Percentiles rank a stretch among this genome's conserved stretches.
These are phyloP conservation scores for Neurospora tetrasperma DNA, from an alignment of 495 filamentous ascomycete species.

Conservation along the genomic window DNA sequence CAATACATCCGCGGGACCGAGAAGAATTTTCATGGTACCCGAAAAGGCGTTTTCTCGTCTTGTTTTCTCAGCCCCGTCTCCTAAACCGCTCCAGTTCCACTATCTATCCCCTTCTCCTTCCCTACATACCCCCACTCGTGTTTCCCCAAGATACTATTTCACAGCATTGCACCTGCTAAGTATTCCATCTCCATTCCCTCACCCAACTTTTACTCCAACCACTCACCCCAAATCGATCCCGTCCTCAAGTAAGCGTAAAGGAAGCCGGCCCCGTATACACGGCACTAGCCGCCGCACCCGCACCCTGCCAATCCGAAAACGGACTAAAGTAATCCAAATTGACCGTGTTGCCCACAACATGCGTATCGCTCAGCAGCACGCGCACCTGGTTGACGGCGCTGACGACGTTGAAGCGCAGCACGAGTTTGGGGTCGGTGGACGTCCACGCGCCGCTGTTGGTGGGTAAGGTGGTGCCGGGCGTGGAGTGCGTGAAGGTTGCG, in stretches of 20 bases:
- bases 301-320: not conserved
- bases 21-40: not conserved
- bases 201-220: too few relatives aligned
- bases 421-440: not conserved
- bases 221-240: too few relatives aligned
- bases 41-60: not conserved
- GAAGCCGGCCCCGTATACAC: not conserved
- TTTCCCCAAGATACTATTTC: not conserved
- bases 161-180: not conserved
- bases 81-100: not conserved
- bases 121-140: not conserved
- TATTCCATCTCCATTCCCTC: too few relatives aligned
- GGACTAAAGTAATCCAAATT: not conserved
- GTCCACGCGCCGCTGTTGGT: constrained; percentile 1
- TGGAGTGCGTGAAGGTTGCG: constrained; percentile 3
- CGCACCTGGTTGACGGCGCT: not conserved
- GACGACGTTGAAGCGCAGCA: constrained; percentile 1
- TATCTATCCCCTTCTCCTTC: not conserved
- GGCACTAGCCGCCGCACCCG: not conserved
- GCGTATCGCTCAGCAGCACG: not conserved
- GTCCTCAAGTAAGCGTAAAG: not conserved
- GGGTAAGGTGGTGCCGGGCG: not conserved
- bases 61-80: not conserved
- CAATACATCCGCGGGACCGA: not conserved
- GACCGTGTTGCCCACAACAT: not conserved